phyloP scores from a whole-genome alignment of 306 rosid genomes.

The Dryas alaskensis region DNA sequence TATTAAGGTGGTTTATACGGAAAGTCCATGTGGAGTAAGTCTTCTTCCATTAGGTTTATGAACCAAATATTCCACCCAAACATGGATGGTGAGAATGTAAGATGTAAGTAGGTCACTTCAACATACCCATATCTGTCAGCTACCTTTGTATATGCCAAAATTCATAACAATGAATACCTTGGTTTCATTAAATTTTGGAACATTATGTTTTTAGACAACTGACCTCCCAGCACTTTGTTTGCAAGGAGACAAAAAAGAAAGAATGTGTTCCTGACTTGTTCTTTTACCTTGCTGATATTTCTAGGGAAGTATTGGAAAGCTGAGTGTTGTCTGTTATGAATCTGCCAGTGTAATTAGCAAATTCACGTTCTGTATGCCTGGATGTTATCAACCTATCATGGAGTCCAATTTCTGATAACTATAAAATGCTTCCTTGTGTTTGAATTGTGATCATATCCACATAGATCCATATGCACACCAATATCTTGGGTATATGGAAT shows the following conservation, averaged over 20 bases:
- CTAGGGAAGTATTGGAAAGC: conserved; percentile 4
- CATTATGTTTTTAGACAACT: neutral
- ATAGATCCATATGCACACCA: neutral
- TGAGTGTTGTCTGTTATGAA: conserved; percentile 9
- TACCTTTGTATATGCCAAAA: neutral
- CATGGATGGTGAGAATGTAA: no score
- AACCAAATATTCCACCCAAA: no score
- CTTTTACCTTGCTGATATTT: conserved; percentile 1
- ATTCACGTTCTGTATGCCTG: neutral
- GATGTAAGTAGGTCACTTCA: no score
- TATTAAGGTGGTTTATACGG: no score
- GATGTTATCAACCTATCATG: conserved; percentile 2
- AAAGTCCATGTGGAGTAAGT: no score
- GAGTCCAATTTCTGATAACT: neutral
- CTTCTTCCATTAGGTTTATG: no score
- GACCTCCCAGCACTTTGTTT: neutral
- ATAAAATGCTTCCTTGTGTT: neutral
- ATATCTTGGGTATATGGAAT: neutral
- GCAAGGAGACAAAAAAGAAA: neutral
- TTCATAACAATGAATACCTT: neutral
- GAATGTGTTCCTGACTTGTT: neutral
- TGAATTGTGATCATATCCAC: neutral
- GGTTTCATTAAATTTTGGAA: neutral
- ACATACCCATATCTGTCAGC: neutral
- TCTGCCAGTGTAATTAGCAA: neutral